Percentiles rank a stretch among this genome's conserved stretches.
Evolutionary conservation across 176 grass and related monocot species (phyloP).

Genomic region (Eremochloa ophiuroides): DNA sequence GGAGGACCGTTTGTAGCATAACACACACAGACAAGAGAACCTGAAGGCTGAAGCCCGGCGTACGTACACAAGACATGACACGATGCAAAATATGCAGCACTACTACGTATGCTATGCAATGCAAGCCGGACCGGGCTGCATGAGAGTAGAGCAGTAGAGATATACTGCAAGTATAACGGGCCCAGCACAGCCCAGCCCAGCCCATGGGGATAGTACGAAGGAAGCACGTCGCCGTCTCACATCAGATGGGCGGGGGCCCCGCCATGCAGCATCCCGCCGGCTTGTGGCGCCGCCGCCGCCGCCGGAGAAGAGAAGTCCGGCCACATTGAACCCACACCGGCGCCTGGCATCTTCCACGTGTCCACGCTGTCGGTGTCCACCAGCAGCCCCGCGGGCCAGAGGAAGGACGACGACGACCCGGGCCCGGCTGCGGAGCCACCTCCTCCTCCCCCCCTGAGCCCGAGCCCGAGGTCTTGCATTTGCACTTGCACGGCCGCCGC

Average conservation of each 20-base stretch:
- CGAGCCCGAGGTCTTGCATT: too few species aligned
- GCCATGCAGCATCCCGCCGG: conserved; percentile 31
- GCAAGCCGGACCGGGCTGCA: too few species aligned
- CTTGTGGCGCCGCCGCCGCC: neutral
- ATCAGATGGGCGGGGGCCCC: conserved; percentile 23
- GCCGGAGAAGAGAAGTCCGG: conserved; percentile 42
- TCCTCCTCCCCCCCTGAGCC: neutral
- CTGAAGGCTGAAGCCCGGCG: too few species aligned
- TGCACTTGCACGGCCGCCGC: neutral
- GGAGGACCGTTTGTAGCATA: neutral
- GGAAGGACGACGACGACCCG: neutral
- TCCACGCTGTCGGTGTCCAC: neutral
- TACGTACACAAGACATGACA: neutral
- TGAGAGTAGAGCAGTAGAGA: too few species aligned
- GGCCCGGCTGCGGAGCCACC: neutral
- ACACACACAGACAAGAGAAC: neutral
- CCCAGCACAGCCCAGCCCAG: too few species aligned
- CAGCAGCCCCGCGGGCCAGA: conserved; percentile 28
- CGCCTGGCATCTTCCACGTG: conserved; percentile 42
- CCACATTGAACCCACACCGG: conserved; percentile 26
- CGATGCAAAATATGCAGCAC: too few species aligned
- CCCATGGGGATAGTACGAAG: neutral
- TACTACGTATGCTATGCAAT: too few species aligned
- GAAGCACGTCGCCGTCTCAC: neutral
- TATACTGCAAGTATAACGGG: too few species aligned